Conservation (phyloP, 371 early-diverging fungal species). For the Apophysomyces trapeziformis region DNA sequence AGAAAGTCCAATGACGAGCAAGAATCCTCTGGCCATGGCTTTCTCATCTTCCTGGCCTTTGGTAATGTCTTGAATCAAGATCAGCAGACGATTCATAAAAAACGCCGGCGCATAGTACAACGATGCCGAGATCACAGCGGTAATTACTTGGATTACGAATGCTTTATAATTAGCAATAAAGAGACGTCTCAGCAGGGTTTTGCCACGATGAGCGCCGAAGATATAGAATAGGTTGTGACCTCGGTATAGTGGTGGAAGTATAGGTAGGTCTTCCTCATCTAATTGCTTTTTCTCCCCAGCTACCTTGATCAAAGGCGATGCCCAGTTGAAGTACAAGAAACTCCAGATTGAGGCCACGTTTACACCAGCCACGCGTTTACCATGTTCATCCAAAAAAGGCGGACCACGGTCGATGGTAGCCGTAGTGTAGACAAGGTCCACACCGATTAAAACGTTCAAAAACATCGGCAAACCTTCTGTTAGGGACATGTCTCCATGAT, state of each 20-base stretch:
- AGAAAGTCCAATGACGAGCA: conserved; percentile 36
- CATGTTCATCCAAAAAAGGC: conserved; percentile 24
- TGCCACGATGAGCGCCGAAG: conserved; percentile 15
- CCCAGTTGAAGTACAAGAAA: conserved; percentile 32
- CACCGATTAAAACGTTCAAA: conserved; percentile 11
- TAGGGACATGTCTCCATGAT: neutral
- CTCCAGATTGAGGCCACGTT: conserved; percentile 33
- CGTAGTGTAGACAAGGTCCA: conserved; percentile 24
- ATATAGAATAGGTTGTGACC: conserved; percentile 24
- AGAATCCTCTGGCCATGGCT: conserved; percentile 17
- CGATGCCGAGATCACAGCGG: neutral
- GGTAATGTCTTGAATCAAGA: conserved; percentile 22
- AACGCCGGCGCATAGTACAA: conserved; percentile 31
- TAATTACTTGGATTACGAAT: conserved; percentile 22
- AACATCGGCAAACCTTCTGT: neutral
- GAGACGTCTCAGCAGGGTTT: conserved; percentile 26
- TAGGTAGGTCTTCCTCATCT: conserved; percentile 23
- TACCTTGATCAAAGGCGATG: conserved; percentile 18
- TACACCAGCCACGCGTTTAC: conserved; percentile 21
- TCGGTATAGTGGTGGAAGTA: conserved; percentile 20
- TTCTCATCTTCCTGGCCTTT: conserved; percentile 16
- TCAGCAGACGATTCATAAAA: conserved; percentile 29
- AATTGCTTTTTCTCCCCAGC: conserved; percentile 5
- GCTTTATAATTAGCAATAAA: conserved; percentile 21
- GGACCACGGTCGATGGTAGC: conserved; percentile 26